A percentile compares a stretch with the other conserved stretches of the same genome.
Conservation (phyloP, 2,329 filamentous ascomycete genomes). For the Ceratocystis variospora region DNA sequence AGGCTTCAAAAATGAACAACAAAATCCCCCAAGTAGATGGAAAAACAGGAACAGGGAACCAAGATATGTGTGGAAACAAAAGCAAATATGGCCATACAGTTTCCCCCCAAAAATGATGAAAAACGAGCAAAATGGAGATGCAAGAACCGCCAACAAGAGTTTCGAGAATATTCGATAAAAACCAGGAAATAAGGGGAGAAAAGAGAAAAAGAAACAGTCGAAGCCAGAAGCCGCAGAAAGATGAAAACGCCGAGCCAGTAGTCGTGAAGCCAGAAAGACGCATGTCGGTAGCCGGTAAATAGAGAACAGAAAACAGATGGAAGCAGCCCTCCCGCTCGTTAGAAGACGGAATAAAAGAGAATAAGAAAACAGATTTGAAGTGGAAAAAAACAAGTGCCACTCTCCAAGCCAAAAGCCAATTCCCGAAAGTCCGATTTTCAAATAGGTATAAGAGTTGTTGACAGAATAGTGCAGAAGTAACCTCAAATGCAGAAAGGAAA, state of each 20-base stretch:
- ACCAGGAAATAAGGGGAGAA: neutral
- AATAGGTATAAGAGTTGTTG: constrained; percentile 12
- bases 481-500: constrained; percentile 14
- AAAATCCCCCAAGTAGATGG: constrained; percentile 3
- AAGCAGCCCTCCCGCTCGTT: constrained; percentile 1
- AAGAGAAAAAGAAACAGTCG: neutral
- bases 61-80: constrained; percentile 3
- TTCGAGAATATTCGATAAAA: neutral
- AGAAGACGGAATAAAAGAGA: neutral
- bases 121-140: constrained; percentile 8
- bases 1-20: constrained; percentile 6
- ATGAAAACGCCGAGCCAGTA: constrained; percentile 13
- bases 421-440: constrained; percentile 10
- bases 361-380: constrained; percentile 7
- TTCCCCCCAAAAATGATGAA: constrained; percentile 6
- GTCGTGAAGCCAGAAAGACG: constrained; percentile 12
- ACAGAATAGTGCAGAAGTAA: neutral
- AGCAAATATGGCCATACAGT: constrained; percentile 3
- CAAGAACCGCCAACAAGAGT: constrained; percentile 2
- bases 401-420: constrained; percentile 13
- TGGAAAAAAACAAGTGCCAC: constrained; percentile 10
- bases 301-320: constrained; percentile 2
- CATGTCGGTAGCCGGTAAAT: neutral
- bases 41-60: neutral
- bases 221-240: neutral